phyloP scores from a whole-genome alignment of 225 moss, liverwort and hornwort species.

The Ulota crispa region DNA sequence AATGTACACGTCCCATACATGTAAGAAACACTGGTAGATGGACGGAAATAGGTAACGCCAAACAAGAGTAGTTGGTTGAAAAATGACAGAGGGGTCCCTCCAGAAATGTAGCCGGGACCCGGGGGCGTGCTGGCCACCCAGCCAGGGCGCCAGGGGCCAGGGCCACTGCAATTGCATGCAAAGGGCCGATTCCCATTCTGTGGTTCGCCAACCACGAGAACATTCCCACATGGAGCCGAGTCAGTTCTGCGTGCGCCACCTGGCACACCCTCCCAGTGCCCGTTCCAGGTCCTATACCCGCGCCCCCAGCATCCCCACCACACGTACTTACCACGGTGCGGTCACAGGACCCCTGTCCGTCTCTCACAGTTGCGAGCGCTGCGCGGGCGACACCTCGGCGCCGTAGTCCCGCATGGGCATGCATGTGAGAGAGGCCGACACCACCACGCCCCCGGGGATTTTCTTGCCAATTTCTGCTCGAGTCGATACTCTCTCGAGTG shows the following conservation, averaged over 20 bases:
- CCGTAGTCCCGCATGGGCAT: background rate
- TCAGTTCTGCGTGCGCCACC: slow-evolving; percentile 7
- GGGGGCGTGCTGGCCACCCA: background rate
- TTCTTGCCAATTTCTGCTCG: background rate
- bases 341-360: background rate
- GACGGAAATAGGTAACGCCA: too few species aligned
- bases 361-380: background rate
- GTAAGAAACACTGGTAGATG: too few species aligned
- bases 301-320: rapidly evolving
- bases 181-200: background rate
- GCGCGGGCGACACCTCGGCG: slow-evolving; percentile 4
- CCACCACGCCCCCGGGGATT: background rate
- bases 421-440: background rate
- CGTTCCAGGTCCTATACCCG: background rate
- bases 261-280: background rate
- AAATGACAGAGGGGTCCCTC: background rate
- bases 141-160: background rate
- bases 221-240: background rate
- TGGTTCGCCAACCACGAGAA: slow-evolving; percentile 4
- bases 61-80: too few species aligned
- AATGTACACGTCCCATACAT: rapidly evolving
- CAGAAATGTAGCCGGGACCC: background rate
- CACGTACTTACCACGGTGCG: background rate
- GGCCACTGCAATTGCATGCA: background rate
- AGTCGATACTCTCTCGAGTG: background rate